phyloP scores from a whole-genome alignment of 345 rosid species.

The Salix brachista region DNA sequence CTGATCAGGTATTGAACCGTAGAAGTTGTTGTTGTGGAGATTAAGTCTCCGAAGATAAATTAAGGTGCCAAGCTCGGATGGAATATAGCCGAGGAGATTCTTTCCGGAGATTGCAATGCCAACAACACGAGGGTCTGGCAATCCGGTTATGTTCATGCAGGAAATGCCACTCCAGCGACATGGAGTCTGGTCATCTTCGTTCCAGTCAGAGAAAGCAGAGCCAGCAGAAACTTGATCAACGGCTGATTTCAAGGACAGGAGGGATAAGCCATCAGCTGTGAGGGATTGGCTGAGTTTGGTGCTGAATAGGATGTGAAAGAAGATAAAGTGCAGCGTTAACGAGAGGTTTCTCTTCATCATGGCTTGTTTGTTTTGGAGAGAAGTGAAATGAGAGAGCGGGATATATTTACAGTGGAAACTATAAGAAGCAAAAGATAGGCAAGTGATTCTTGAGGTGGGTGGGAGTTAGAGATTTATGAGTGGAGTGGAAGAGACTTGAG shows the following conservation, averaged over 20 bases:
- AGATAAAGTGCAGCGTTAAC: not conserved
- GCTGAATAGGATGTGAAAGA: conserved; percentile 18
- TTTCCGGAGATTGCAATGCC: conserved; percentile 67
- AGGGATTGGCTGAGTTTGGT: conserved; percentile 35
- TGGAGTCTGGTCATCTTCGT: conserved; percentile 67
- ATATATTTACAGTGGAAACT: conserved; percentile 6
- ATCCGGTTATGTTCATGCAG: conserved; percentile 65
- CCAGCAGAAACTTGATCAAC: conserved; percentile 39
- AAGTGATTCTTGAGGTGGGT: conserved; percentile 12
- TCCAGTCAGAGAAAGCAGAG: conserved; percentile 77
- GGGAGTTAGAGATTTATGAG: conserved; percentile 23
- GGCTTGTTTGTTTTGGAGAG: not conserved
- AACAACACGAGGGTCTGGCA: conserved; percentile 62
- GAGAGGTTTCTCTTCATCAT: conserved; percentile 13
- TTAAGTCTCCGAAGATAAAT: conserved; percentile 80
- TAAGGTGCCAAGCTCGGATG: conserved; percentile 83
- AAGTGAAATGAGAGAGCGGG: not conserved
- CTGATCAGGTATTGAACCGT: conserved; percentile 70
- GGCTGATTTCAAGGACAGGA: conserved; percentile 89
- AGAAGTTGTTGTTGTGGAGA: conserved; percentile 64
- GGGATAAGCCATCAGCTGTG: conserved; percentile 82
- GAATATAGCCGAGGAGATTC: conserved; percentile 76
- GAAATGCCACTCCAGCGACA: conserved; percentile 88
- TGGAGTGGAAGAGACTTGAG: conserved; percentile 50
- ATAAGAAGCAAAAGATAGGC: not conserved